Evolutionary conservation across 163 green algal species (phyloP), one percentile per base, ranked within the genome.

Genomic region (Trebouxia gelatinosa): DNA sequence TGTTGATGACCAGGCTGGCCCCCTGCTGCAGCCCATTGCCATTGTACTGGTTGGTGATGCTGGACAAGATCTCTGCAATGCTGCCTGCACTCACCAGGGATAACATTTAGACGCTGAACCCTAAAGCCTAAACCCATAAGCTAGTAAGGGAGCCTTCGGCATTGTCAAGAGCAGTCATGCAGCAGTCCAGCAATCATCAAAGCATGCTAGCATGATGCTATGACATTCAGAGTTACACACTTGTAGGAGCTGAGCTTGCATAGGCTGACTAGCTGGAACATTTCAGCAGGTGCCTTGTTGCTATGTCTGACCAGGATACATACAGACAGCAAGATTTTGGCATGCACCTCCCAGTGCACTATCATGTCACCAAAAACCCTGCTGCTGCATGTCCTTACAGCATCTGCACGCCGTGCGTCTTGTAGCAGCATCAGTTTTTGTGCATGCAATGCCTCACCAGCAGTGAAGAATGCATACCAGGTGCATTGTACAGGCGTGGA

Each of bases 1-100:
- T 9, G 13, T 23, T 61, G 39, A 75, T 75, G 67, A 43, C 39
- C 17, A 61, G 9, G 1, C 39, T 40, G 28, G 40, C 67, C 11
- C 67, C 67, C 29, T 75, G 67, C 28, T 75, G 39, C 28, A 75
- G 67, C 9, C 67, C 67, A 39, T 75, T 75, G 3, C 40, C 39
- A 13, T 58, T 58, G 40, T 75, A 75, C 67, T 61, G 39, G 26
- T 75, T 75, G 2, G 40, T 58, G 16, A 75, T 75, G 19, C 67
- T 75, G 67, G 67, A 54, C 43, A 54, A 13, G 13, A 54, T 54
- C 43, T 54, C 2, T 34, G 0, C 34, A 50, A 46, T 26, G 17
- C 34, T 32, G 16, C 3, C 32, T 48, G 43, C 43, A 54, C 43
- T 13, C 13, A 54, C 43, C 9, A 23, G 11, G 9, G 43, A 9